Evolutionary conservation across 2,329 filamentous ascomycete species (phyloP), one percentile per base, ranked within the genome.

Genomic region (Botrytis pseudocinerea): DNA sequence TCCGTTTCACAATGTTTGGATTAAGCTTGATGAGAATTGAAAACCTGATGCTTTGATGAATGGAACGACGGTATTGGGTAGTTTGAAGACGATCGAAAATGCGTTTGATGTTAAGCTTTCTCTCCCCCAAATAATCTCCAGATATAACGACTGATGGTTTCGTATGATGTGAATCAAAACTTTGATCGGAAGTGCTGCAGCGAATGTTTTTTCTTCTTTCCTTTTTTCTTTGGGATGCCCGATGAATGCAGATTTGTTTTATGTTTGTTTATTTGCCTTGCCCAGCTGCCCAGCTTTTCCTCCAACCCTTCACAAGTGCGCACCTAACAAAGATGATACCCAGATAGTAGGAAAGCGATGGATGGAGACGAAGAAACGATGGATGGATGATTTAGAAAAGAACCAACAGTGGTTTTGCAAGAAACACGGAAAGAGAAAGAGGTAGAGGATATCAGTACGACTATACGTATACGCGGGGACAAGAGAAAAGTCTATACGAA

Each of bases 1-100:
- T 42, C 38, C 62, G 70, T 60, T 48, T 72, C 61, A 66, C 64
- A 40, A 40, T 68, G 48, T 72, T 61, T 42, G 48, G 51, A 72
- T 68, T 28, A 66, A 68, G 62, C 46, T 42, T 60, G 59, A 68
- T 20, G 44, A n/a, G 51, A 60, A 54, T 46, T 18, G 40, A 44
- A 48, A 48, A 38, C 46, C 40, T 71, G 60, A 66, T 42, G 40
- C 22, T 54, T 28, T 57, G 46, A 38, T 54, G 10, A 66, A 40
- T 40, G 46, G 64, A 40, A 51, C 16, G 64, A 51, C 57, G 20
- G n/a, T 57, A 54, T 54, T 44, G 44, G 51, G 59, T 44, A 46
- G 48, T 66, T 38, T 57, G 60, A 60, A 44, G 54, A 35, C 38
- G 66, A 40, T 20, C 51, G 38, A 59, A 66, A 32, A 42, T 46